These are phyloP conservation scores for Thuidium tamariscinum DNA, from an alignment of 225 moss, liverwort and hornwort genomes.

Conservation along the genomic window DNA sequence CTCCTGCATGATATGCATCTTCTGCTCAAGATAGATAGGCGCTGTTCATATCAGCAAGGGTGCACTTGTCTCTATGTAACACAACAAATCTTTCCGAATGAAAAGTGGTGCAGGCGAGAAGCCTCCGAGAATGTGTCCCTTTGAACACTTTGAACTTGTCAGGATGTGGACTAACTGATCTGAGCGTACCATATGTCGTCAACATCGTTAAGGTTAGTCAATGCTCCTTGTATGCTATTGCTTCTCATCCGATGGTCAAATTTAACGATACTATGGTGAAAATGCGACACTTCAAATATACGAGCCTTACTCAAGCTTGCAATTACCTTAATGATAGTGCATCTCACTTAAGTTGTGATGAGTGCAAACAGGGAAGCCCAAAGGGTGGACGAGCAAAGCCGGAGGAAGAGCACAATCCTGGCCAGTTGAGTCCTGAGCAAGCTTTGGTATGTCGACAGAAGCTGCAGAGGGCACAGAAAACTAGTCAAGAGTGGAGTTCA, in stretches of 20 bases:
- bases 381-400: neutral
- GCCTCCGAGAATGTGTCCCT: constrained; percentile 21
- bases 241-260: neutral
- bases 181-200: constrained; percentile 22
- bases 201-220: constrained; percentile 17
- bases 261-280: neutral
- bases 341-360: neutral
- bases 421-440: constrained; percentile 10
- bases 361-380: constrained; percentile 2
- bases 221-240: neutral
- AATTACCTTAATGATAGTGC: neutral
- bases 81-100: neutral
- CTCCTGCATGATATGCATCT: neutral
- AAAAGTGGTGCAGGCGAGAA: constrained; percentile 22
- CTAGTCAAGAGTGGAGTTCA: constrained; percentile 21
- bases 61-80: neutral
- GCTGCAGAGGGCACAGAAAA: constrained; percentile 17
- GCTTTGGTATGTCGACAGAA: constrained; percentile 16
- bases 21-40: neutral
- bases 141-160: constrained; percentile 19
- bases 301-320: neutral
- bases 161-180: constrained; percentile 12
- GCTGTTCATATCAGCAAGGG: neutral
- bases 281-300: neutral
- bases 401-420: neutral